Base-by-base conservation (phyloP, 2,329 filamentous ascomycete genomes). In the Aspergillus candidus region DNA sequence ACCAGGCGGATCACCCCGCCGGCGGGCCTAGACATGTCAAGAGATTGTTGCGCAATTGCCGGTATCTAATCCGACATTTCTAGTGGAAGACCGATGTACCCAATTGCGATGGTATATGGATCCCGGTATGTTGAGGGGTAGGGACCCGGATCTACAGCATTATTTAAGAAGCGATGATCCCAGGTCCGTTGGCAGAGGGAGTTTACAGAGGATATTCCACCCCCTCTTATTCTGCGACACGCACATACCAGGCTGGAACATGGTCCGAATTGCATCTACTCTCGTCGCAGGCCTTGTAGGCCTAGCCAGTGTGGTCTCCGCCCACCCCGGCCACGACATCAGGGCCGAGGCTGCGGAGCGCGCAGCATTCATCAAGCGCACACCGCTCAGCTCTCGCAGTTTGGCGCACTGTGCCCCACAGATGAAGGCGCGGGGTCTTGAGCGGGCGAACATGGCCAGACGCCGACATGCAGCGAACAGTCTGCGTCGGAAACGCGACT, bases 321-420 rank as follows among this genome's bases (percentile, higher is more conserved):
- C 72, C 14, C 72, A 79, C 47, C 74, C 74, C 1, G 74, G 74
- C 47, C 73, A 77, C 48, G 68, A 76, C 40, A 48, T 73, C 32
- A 61, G 61, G 35, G 62, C 73, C 8, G 76, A 78, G 58, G 68
- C 72, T 29, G 66, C 67, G 10, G 72, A 76, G 59, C 74, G 75
- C 31, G 72, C 71, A 22, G 61, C 68, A 0, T 77, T 72, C 51
- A 59, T 75, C 41, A 57, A 59, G 47, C 62, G 60, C 32, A 55
- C 59, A 27, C 67, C 71, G 51, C 55, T 70, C 32, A 61, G 56
- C 11, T 42, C 68, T 30, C 61, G 63, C 12, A 70, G 71, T 13
- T 63, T 78, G 6, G 58, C 56, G 41, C 72, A 76, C 52, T 79
- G 75, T 50, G 58, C 72, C 11, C 53, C 64, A 0, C 69, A 71